Base-by-base conservation (phyloP, 2,329 filamentous ascomycete species). In the Aureobasidium sp. region DNA sequence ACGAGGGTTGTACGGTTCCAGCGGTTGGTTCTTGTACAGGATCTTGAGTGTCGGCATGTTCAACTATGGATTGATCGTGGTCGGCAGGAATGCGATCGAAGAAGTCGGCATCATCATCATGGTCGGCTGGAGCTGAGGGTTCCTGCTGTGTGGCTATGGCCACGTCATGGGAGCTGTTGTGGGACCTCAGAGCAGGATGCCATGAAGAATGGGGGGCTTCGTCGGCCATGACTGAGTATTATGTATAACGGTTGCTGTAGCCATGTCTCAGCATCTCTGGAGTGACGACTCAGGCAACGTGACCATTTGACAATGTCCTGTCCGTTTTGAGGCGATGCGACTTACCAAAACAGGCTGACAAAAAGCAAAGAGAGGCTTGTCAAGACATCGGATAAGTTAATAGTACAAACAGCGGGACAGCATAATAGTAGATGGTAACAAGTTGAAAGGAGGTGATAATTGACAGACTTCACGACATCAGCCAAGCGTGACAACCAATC, bases 161-260 rank as follows among this genome's bases (percentile, higher is more conserved):
- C 3, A 42, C 26, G n/a, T 60, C 26, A 6, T 42, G n/a, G 6
- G 20, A 5, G 46, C 46, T 60, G 57, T 60, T 60, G 17, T 62
- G 50, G 23, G 26, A 4, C 34, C 61, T 48, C 41, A 62, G 23
- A 26, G 61, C 61, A 48, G 61, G 61, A 42, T 62, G 39, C 61
- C 61, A 62, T 20, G 61, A 56, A 41, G 51, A 32, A 15, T 48
- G 55, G 6, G 48, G 53, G 29, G 3, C 20, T 32, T 48, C 42
- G 29, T 47, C 57, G 5, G 46, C 17, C 57, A 60, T 60, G 57
- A n/a, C 36, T 17, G 26, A 9, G 17, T 34, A 60, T 60, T 60
- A 51, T 58, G 55, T 57, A 57, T 57, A 36, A 57, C 13, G 17
- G 53, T 36, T 27, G 53, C 39, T 44, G n/a, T 57, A n/a, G 41